These are phyloP conservation scores for Cordyceps sp. DNA, from an alignment of 2,329 filamentous ascomycete species.

Conservation along the genomic window DNA sequence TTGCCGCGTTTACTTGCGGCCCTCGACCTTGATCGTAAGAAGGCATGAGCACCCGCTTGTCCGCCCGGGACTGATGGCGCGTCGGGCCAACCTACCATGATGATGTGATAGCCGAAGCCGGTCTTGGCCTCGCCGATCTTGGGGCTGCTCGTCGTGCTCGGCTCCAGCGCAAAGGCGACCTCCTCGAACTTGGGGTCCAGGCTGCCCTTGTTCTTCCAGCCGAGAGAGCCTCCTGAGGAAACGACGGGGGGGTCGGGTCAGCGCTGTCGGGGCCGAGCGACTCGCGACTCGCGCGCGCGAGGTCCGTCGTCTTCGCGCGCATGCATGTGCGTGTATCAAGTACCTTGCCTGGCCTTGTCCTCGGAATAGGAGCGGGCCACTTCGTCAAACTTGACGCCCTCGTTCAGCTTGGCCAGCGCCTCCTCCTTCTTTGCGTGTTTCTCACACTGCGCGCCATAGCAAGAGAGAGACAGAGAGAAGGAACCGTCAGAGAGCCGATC, in stretches of 20 bases:
- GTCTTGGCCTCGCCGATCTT: constrained; percentile 59
- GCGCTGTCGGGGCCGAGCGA: too few relatives aligned
- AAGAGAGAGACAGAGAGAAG: too few relatives aligned
- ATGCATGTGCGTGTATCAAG: too few relatives aligned
- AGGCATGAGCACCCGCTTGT: too few relatives aligned
- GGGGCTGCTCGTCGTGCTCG: constrained; percentile 46
- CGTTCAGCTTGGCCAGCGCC: constrained; percentile 49
- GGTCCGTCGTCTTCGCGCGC: too few relatives aligned
- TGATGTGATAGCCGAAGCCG: constrained; percentile 60
- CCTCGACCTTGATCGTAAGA: constrained; percentile 18
- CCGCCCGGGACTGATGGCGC: too few relatives aligned
- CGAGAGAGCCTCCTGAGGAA: constrained; percentile 45
- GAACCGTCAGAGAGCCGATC: too few relatives aligned
- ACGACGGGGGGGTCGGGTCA: not conserved
- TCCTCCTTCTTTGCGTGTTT: constrained; percentile 68
- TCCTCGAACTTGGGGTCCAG: constrained; percentile 55
- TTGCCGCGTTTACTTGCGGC: constrained; percentile 17
- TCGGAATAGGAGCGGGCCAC: constrained; percentile 58
- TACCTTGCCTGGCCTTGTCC: constrained; percentile 56
- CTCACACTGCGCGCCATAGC: constrained; percentile 46
- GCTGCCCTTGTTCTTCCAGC: constrained; percentile 55
- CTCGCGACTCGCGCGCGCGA: too few relatives aligned
- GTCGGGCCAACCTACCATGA: constrained; percentile 51
- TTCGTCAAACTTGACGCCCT: constrained; percentile 56
- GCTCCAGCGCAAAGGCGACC: constrained; percentile 51